phyloP scores from a whole-genome alignment of 2,329 filamentous ascomycete genomes.

The Scolecobasidium constrictum region DNA sequence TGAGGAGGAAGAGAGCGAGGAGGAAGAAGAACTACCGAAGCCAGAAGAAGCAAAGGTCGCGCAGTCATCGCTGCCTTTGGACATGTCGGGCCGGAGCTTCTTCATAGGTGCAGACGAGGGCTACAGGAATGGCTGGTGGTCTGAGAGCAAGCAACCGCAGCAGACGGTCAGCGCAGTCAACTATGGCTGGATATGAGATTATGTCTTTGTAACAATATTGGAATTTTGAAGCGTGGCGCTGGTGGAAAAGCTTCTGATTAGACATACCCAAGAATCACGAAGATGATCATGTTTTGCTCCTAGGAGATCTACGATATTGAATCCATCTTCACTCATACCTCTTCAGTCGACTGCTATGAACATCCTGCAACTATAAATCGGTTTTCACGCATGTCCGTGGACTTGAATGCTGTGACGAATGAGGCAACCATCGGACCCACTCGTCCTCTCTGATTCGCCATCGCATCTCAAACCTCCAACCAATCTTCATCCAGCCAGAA shows the following conservation, averaged over 20 bases:
- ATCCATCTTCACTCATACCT: too few species aligned
- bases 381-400: too few species aligned
- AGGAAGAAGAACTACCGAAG: constrained; percentile 32
- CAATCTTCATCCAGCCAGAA: too few species aligned
- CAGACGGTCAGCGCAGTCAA: background rate
- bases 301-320: too few species aligned
- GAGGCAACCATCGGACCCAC: too few species aligned
- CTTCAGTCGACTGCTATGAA: too few species aligned
- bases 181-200: constrained; percentile 3
- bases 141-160: constrained; percentile 24
- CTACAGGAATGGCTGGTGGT: constrained; percentile 30
- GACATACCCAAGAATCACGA: background rate
- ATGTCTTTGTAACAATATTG: background rate
- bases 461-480: too few species aligned
- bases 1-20: constrained; percentile 33
- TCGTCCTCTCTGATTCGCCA: too few species aligned
- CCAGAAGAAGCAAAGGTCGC: constrained; percentile 11
- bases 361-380: too few species aligned
- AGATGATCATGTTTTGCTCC: too few species aligned
- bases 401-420: too few species aligned
- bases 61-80: constrained; percentile 16
- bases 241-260: background rate
- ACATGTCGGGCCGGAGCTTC: constrained; percentile 29
- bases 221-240: background rate
- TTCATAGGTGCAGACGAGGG: constrained; percentile 26